Conservation (phyloP, 2,329 filamentous ascomycete species). For the Calonectria pteridis region DNA sequence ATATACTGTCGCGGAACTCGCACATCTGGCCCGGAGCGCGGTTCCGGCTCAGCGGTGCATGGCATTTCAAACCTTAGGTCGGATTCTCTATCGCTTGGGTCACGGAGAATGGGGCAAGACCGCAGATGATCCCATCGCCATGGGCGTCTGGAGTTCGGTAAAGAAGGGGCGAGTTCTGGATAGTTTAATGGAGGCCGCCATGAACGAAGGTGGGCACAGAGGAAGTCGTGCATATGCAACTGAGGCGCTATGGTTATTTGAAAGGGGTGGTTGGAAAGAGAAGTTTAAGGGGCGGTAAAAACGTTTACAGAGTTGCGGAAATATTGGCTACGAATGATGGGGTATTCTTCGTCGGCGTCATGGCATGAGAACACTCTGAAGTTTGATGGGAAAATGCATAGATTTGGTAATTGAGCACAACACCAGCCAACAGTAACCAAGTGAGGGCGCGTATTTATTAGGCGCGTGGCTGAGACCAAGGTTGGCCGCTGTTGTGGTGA, state of each 20-base stretch:
- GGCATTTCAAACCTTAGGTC: conserved; percentile 90
- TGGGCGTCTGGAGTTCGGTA: conserved; percentile 85
- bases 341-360: background rate
- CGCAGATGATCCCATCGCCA: conserved; percentile 71
- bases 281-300: conserved; percentile 67
- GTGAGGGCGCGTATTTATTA: background rate
- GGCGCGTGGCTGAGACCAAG: background rate
- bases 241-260: conserved; percentile 88
- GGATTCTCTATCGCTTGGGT: conserved; percentile 86
- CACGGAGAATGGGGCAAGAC: conserved; percentile 75
- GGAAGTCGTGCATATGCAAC: conserved; percentile 87
- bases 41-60: conserved; percentile 91
- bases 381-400: background rate
- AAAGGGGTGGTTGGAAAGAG: conserved; percentile 78
- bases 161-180: conserved; percentile 83
- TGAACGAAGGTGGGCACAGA: conserved; percentile 76
- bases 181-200: conserved; percentile 81
- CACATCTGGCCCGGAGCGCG: conserved; percentile 81
- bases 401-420: background rate
- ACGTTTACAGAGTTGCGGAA: background rate
- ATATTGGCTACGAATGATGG: background rate
- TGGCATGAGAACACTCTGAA: background rate
- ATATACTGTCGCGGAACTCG: conserved; percentile 91
- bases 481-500: background rate
- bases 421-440: background rate